phyloP scores from a whole-genome alignment of 2,329 filamentous ascomycete genomes.

The Apiospora malaysiana region DNA sequence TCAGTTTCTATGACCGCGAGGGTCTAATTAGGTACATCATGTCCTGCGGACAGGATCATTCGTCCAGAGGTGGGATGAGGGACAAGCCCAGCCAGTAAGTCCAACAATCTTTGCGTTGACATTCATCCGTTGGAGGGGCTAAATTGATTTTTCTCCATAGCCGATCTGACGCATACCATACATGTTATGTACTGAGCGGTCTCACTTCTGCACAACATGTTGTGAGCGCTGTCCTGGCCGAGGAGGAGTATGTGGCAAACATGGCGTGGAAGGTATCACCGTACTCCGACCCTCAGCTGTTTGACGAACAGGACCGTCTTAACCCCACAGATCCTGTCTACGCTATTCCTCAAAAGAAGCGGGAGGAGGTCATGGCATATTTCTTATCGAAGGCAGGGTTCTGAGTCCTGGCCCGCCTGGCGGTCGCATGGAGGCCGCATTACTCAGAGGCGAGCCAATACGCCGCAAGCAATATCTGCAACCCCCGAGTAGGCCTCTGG shows the following conservation, averaged over 20 bases:
- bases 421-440: slow-evolving; percentile 42
- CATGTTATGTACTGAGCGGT: slow-evolving; percentile 88
- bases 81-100: slow-evolving; percentile 92
- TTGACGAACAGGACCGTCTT: slow-evolving; percentile 74
- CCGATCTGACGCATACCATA: slow-evolving; percentile 86
- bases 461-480: slow-evolving; percentile 30
- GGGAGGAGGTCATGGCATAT: slow-evolving; percentile 68
- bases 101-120: slow-evolving; percentile 14
- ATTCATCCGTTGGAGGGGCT: slow-evolving; percentile 27
- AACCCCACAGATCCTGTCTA: slow-evolving; percentile 81
- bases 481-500: slow-evolving; percentile 9
- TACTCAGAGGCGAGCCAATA: slow-evolving; percentile 39
- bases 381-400: slow-evolving; percentile 66
- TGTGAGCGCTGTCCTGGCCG: slow-evolving; percentile 42
- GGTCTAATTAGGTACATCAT: slow-evolving; percentile 90
- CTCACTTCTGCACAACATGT: slow-evolving; percentile 82
- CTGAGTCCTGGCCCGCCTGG: slow-evolving; percentile 42
- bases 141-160: slow-evolving; percentile 47
- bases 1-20: slow-evolving; percentile 72
- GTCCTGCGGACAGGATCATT: slow-evolving; percentile 80
- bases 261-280: slow-evolving; percentile 50
- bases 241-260: slow-evolving; percentile 41
- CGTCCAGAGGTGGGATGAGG: slow-evolving; percentile 77
- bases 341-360: slow-evolving; percentile 76
- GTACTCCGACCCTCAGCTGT: slow-evolving; percentile 64